Evolutionary conservation across 768 basidiomycete genomes (phyloP).

Genomic region (Boletus vinaceobasis): DNA sequence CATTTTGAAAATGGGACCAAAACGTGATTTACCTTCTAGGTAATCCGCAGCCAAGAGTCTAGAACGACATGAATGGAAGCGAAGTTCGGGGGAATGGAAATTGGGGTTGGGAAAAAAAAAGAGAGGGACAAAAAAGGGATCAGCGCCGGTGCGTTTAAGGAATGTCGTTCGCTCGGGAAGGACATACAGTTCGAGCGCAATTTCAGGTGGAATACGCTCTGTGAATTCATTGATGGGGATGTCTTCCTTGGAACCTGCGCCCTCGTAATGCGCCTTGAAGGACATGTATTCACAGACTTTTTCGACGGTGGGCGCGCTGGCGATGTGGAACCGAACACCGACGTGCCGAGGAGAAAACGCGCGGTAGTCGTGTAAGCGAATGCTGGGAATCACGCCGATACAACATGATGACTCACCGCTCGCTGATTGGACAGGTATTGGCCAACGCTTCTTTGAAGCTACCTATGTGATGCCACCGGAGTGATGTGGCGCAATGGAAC

Average conservation of each 20-base stretch:
- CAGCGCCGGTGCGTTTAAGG: constrained; percentile 4
- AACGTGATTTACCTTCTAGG: constrained; percentile 48
- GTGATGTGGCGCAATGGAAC: constrained; percentile 9
- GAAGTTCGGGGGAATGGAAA: background rate
- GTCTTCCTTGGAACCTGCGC: constrained; percentile 69
- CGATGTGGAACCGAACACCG: background rate
- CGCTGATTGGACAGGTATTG: constrained; percentile 65
- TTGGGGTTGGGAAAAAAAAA: constrained; percentile 5
- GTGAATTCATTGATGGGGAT: constrained; percentile 71
- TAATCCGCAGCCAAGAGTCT: constrained; percentile 65
- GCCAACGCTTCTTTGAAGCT: constrained; percentile 72
- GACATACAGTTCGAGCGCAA: constrained; percentile 85
- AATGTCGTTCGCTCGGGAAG: background rate
- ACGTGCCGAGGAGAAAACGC: background rate
- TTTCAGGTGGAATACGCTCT: constrained; percentile 82
- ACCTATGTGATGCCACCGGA: constrained; percentile 38
- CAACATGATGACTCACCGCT: constrained; percentile 51
- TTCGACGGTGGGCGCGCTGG: constrained; percentile 70
- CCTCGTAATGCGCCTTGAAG: constrained; percentile 78
- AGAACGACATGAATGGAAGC: constrained; percentile 9
- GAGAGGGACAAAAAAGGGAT: constrained; percentile 4
- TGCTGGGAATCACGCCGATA: background rate
- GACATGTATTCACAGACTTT: constrained; percentile 88
- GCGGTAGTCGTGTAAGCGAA: background rate
- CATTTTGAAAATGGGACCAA: constrained; percentile 17